These are phyloP conservation scores for Colletotrichum costaricense DNA, from an alignment of 2,329 filamentous ascomycete species.

Conservation along the genomic window DNA sequence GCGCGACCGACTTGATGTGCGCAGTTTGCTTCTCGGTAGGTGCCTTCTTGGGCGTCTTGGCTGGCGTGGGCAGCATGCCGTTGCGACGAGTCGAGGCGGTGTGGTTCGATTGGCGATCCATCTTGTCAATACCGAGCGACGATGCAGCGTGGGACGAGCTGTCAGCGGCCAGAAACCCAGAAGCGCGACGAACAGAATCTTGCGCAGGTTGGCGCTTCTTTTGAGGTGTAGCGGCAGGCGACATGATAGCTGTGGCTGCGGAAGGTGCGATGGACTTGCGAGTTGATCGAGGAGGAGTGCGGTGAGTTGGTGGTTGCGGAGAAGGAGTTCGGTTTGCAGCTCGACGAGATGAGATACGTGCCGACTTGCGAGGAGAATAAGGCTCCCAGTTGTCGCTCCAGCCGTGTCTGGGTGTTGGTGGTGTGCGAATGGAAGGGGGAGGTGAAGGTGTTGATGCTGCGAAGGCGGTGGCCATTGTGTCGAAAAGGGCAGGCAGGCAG, in stretches of 20 bases:
- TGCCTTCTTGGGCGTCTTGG: slow-evolving; percentile 80
- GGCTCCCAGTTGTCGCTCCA: slow-evolving; percentile 78
- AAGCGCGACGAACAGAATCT: slow-evolving; percentile 60
- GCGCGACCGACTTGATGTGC: slow-evolving; percentile 65
- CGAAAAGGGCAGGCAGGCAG: slow-evolving; percentile 20
- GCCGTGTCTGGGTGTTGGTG: slow-evolving; percentile 76
- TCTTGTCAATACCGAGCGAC: slow-evolving; percentile 50
- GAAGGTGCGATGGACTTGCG: slow-evolving; percentile 44
- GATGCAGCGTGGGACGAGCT: slow-evolving; percentile 55
- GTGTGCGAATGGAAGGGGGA: slow-evolving; percentile 69
- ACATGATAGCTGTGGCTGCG: slow-evolving; percentile 40
- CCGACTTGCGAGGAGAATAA: slow-evolving; percentile 77
- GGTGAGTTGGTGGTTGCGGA: slow-evolving; percentile 51
- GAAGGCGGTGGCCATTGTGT: slow-evolving; percentile 35
- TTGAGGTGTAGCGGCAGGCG: slow-evolving; percentile 41
- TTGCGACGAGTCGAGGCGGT: slow-evolving; percentile 47
- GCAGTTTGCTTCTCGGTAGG: slow-evolving; percentile 61
- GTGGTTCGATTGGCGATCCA: slow-evolving; percentile 28
- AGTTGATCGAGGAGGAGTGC: slow-evolving; percentile 48
- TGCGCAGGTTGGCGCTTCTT: slow-evolving; percentile 62
- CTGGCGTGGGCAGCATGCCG: slow-evolving; percentile 79
- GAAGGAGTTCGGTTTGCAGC: slow-evolving; percentile 66
- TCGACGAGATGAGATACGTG: slow-evolving; percentile 70
- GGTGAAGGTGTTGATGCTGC: slow-evolving; percentile 70
- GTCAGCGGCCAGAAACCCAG: slow-evolving; percentile 57